These are phyloP conservation scores for Boletus fagicola DNA, from an alignment of 768 basidiomycete species.

Conservation along the genomic window DNA sequence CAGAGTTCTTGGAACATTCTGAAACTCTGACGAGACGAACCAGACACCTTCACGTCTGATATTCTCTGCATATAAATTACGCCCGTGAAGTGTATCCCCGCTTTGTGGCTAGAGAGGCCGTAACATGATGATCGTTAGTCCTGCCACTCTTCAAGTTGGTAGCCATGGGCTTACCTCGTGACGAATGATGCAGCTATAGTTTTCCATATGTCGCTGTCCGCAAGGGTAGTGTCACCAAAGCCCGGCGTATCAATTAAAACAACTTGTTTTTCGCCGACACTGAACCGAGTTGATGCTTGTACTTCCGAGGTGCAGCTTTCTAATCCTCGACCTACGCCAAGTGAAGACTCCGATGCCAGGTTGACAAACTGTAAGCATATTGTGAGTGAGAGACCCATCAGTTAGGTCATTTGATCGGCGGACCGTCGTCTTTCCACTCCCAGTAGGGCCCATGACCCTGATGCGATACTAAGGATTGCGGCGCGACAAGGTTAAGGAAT, in stretches of 20 bases:
- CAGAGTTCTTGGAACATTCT: slow-evolving; percentile 52
- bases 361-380: slow-evolving; percentile 34
- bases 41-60: slow-evolving; percentile 46
- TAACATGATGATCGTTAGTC: slow-evolving; percentile 1
- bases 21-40: slow-evolving; percentile 46
- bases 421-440: slow-evolving; percentile 34
- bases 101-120: slow-evolving; percentile 18
- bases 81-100: slow-evolving; percentile 38
- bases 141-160: background rate
- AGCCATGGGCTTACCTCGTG: slow-evolving; percentile 18
- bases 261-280: slow-evolving; percentile 34
- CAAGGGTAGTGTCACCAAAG: slow-evolving; percentile 52
- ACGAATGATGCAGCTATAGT: slow-evolving; percentile 45
- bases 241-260: slow-evolving; percentile 62
- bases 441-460: slow-evolving; percentile 31
- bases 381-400: background rate
- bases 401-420: background rate
- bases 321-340: slow-evolving; percentile 32
- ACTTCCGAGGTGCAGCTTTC: slow-evolving; percentile 36
- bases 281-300: slow-evolving; percentile 28
- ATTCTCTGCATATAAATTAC: slow-evolving; percentile 56
- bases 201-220: slow-evolving; percentile 49
- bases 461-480: slow-evolving; percentile 3
- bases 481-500: background rate
- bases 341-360: slow-evolving; percentile 27